phyloP scores from a whole-genome alignment of 257 asterid genomes.

The Penstemon davidsonii region DNA sequence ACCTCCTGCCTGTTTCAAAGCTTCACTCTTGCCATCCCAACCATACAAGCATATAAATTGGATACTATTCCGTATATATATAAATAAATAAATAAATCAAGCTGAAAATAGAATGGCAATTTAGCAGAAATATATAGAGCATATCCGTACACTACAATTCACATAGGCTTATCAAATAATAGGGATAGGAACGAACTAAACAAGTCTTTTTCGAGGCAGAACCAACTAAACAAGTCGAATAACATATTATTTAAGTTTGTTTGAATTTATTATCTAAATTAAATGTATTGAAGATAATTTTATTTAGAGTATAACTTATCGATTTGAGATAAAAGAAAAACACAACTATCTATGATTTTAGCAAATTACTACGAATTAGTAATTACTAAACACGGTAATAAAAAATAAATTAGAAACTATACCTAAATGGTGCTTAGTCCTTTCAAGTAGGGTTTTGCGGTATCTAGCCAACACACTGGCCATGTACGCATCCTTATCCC shows the following conservation, averaged over 20 bases:
- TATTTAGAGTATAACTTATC: too few relatives aligned
- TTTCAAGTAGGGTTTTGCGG: constrained; percentile 70
- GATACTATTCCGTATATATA: too few relatives aligned
- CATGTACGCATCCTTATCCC: constrained; percentile 93
- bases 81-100: neutral
- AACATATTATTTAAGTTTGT: too few relatives aligned
- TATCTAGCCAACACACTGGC: constrained; percentile 91
- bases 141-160: neutral
- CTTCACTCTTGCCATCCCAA: constrained; percentile 2
- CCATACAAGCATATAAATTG: neutral
- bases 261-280: too few relatives aligned
- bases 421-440: constrained; percentile 95
- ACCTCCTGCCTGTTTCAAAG: constrained; percentile 3
- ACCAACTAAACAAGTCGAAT: too few relatives aligned
- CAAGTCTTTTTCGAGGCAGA: too few relatives aligned
- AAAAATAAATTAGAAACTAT: neutral
- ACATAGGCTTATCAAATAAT: neutral
- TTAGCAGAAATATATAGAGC: neutral
- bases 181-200: neutral
- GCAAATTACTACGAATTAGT: neutral
- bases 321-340: too few relatives aligned
- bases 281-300: too few relatives aligned
- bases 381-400: constrained; percentile 25
- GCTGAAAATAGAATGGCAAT: neutral
- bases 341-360: neutral